Percentiles rank a stretch among this genome's conserved stretches.
phyloP scores from a whole-genome alignment of 805 yeast species.

The Sugiyamaella smithiae region DNA sequence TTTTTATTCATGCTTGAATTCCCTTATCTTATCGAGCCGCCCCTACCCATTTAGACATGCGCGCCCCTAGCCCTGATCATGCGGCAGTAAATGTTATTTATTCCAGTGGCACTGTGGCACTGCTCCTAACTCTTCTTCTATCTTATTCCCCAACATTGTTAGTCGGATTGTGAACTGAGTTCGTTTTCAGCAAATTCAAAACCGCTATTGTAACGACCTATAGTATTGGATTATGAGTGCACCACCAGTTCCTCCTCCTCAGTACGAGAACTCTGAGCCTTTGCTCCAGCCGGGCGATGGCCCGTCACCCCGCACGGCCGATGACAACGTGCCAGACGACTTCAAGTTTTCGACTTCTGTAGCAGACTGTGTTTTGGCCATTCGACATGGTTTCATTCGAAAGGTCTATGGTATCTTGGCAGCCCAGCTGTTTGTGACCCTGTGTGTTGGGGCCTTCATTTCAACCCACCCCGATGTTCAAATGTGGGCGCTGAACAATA shows the following conservation, averaged over 20 bases:
- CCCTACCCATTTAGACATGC: not conserved
- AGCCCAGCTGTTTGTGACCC: conserved; percentile 61
- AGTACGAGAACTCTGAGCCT: conserved; percentile 13
- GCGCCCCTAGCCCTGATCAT: no score
- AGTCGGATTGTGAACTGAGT: no score
- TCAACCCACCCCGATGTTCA: conserved; percentile 44
- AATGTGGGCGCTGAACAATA: conserved; percentile 54
- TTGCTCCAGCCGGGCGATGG: conserved; percentile 24
- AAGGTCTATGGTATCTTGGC: conserved; percentile 74
- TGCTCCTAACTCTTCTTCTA: no score
- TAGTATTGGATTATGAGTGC: not conserved
- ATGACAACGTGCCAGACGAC: conserved; percentile 48
- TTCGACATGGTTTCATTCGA: conserved; percentile 72
- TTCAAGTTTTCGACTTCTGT: conserved; percentile 79
- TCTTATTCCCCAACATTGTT: no score
- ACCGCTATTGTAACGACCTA: no score
- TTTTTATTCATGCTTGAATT: no score
- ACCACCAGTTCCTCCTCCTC: conserved; percentile 14
- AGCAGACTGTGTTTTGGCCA: conserved; percentile 69
- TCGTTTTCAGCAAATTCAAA: no score
- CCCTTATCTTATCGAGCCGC: conserved; percentile 1
- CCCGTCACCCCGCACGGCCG: conserved; percentile 18
- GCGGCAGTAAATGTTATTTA: no score
- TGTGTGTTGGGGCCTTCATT: conserved; percentile 53
- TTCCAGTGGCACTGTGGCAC: no score